These are phyloP conservation scores for Fusarium pseudoanthophilum DNA, from an alignment of 2,329 filamentous ascomycete species.

Conservation along the genomic window DNA sequence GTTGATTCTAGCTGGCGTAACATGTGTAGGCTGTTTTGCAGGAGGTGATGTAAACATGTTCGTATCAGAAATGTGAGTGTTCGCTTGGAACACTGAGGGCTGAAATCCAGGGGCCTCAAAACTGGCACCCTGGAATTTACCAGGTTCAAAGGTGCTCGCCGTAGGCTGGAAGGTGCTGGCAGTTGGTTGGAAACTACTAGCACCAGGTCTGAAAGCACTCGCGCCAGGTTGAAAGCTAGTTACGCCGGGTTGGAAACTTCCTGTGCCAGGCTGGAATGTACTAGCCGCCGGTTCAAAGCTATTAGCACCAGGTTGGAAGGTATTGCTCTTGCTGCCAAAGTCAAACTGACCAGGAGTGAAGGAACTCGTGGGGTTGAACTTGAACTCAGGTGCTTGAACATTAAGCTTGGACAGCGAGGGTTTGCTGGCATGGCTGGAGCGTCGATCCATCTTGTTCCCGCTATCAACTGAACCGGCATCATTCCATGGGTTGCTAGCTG, in stretches of 20 bases:
- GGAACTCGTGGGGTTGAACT: constrained; percentile 69
- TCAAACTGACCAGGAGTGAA: constrained; percentile 41
- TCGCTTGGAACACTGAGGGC: constrained; percentile 59
- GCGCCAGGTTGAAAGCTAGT: constrained; percentile 11
- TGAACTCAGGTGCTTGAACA: constrained; percentile 89
- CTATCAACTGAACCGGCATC: constrained; percentile 57
- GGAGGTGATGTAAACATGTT: constrained; percentile 38
- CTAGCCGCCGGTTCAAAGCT: constrained; percentile 39
- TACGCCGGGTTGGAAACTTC: constrained; percentile 16
- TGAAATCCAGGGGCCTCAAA: constrained; percentile 49
- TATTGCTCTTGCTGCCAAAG: constrained; percentile 47
- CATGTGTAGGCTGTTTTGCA: constrained; percentile 23
- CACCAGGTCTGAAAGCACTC: constrained; percentile 9
- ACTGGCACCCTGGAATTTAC: constrained; percentile 15
- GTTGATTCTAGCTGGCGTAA: constrained; percentile 67
- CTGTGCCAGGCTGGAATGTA: constrained; percentile 13
- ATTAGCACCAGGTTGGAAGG: constrained; percentile 58
- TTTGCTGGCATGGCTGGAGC: constrained; percentile 71
- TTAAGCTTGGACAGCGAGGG: constrained; percentile 84
- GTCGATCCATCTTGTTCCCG: constrained; percentile 49
- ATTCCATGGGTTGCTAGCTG: constrained; percentile 71
- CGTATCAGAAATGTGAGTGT: constrained; percentile 15
- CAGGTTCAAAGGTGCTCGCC: constrained; percentile 21
- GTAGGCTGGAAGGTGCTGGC: constrained; percentile 43
- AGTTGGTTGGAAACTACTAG: constrained; percentile 56